Evolutionary conservation across 495 filamentous ascomycete genomes (phyloP).

Genomic region (Trichoderma virens): DNA sequence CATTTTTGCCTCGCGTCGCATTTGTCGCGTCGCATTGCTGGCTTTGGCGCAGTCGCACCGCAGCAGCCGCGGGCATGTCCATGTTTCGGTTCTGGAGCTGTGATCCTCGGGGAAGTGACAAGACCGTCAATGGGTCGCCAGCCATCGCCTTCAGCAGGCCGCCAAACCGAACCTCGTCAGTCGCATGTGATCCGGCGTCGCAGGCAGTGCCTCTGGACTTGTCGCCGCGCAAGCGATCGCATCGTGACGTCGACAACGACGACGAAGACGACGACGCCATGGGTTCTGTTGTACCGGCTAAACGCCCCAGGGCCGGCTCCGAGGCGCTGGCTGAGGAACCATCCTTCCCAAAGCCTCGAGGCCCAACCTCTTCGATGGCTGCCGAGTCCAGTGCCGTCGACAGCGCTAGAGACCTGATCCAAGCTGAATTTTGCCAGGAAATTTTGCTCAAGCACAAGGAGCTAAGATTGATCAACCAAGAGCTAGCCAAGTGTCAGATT

Average conservation of each 20-base stretch:
- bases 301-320: not conserved
- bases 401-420: slow-evolving; percentile 61
- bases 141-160: slow-evolving; percentile 12
- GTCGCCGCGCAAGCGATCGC: not conserved
- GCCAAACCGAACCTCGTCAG: slow-evolving; percentile 21
- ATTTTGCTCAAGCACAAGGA: slow-evolving; percentile 93
- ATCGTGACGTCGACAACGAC: not conserved
- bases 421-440: slow-evolving; percentile 81
- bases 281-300: not conserved
- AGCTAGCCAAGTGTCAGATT: slow-evolving; percentile 90
- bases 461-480: slow-evolving; percentile 87
- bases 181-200: slow-evolving; percentile 23
- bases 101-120: slow-evolving; percentile 40
- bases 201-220: slow-evolving; percentile 14
- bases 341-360: not conserved
- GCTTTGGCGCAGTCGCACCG: not conserved
- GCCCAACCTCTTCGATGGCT: slow-evolving; percentile 13
- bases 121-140: slow-evolving; percentile 25
- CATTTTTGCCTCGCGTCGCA: not conserved
- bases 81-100: slow-evolving; percentile 46
- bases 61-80: slow-evolving; percentile 22
- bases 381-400: slow-evolving; percentile 21
- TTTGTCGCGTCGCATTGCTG: not conserved
- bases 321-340: not conserved
- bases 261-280: not conserved